Evolutionary conservation across 345 rosid species (phyloP), one percentile per base, ranked within the genome.

Genomic region (Nasturtium officinale): DNA sequence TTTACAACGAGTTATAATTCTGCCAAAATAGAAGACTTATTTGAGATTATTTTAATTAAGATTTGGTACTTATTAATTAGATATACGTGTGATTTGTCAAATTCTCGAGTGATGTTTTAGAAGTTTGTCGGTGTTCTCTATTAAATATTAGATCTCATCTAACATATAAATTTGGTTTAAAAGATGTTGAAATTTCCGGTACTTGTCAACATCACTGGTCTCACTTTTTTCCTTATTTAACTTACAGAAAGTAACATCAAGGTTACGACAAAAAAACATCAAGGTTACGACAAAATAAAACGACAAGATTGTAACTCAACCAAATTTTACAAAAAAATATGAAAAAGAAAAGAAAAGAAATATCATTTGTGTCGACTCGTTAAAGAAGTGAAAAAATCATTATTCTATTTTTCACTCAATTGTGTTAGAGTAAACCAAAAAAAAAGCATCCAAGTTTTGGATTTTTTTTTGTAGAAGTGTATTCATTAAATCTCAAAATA

Each of bases 101-200:
- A 42, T 13, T 55, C 43, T 45, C 48, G 38, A 32, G 59, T 74
- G 59, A 66, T 74, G 59, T 32, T 58, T 45, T 8, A 29, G 13
- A 62, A 54, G 29, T 32, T 74, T 38, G 73, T 66, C 54, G 61
- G 73, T 66, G 67, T 35, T 48, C 29, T 37, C 53, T 57, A 15
- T 57, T 40, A 9, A 29, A 47, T 29, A 35, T 25, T 40, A n/a
- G 5, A 65, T 50, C n/a, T n/a, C n/a, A n/a, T n/a, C 66, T 47
- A 55, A 40, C 51, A 63, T 15, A 16, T 5, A 25, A 43, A 1
- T 5, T 51, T 25, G 7, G 47, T 32, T 10, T 7, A 35, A 71
- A 65, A 65, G 65, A 65, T 65, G 32, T 74, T 65, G 46, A 65
- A 46, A 47, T 66, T 74, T 74, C 72, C 37, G 73, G 61, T 66